A percentile compares a stretch with the other conserved stretches of the same genome.
Conservation (phyloP, 305 asterid species). For the Salvia sclarea region DNA sequence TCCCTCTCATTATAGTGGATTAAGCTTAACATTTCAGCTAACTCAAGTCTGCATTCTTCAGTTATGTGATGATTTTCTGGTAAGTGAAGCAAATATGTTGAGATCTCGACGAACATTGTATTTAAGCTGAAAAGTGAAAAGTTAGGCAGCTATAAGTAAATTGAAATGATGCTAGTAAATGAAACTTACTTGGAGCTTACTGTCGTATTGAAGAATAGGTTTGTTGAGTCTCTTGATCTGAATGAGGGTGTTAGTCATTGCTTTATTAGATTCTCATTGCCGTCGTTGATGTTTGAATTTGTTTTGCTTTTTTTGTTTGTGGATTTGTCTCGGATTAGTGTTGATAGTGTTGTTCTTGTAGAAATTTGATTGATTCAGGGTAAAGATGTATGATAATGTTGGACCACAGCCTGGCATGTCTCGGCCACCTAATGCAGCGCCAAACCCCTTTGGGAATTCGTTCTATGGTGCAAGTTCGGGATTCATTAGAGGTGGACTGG, state of each 20-base stretch:
- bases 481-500: conserved; percentile 56
- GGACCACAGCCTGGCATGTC: conserved; percentile 53
- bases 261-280: neutral
- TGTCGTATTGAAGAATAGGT: neutral
- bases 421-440: conserved; percentile 43
- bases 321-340: neutral
- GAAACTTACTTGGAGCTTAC: neutral
- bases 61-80: conserved; percentile 14
- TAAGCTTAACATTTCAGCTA: conserved; percentile 10
- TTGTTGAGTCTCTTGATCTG: neutral
- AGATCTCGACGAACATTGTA: conserved; percentile 2
- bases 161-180: conserved; percentile 4
- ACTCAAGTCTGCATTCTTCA: neutral
- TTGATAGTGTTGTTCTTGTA: conserved; percentile 26
- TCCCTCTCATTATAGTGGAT: neutral
- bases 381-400: conserved; percentile 54
- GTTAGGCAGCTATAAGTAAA: neutral
- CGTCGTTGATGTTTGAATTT: neutral
- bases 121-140: conserved; percentile 10
- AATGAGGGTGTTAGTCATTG: neutral
- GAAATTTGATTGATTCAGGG: conserved; percentile 26
- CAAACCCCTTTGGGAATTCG: conserved; percentile 55
- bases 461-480: conserved; percentile 61
- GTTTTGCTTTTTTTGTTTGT: neutral
- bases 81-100: neutral